Evolutionary conservation across 148 eudicot genomes (phyloP), one percentile per base, ranked within the genome.

Genomic region (Tetragonia tetragonoides): DNA sequence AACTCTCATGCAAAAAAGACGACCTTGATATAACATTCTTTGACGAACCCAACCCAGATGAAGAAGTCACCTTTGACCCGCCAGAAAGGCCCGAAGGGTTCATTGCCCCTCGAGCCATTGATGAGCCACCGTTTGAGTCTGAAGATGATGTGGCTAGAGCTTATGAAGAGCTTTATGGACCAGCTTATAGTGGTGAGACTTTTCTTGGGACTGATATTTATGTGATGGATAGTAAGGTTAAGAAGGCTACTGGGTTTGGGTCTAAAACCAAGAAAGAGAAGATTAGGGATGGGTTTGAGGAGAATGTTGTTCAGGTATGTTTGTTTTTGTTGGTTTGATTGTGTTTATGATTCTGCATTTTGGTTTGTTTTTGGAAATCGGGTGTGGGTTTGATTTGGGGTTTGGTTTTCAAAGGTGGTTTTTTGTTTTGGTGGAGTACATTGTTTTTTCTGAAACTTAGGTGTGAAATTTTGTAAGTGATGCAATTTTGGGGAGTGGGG

Each of bases 101-200:
- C 74, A 65, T 82, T 37, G 68, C 87, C 0, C 92, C 93, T 0
- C 88, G 90, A 1, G 70, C 89, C 17, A 82, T 94, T 61, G 98
- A 94, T 46, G 98, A 94, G 14, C 89, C 87, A 4, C 95, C 97
- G 0, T 63, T 80, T 7, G 96, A 92, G 75, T 24, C 87, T 0
- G 97, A 95, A 34, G 96, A 91, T 1, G 91, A 89, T 1, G 82
- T 91, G 3, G 93, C 92, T 1, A 23, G 64, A n/a, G 97, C 96
- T 2, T 95, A 87, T 46, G 99, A 95, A 78, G 96, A 92, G 81
- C 82, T 95, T 8, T 95, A 95, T 79, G 99, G 96, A 0, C 89
- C 96, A 0, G 99, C 88, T 1, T 95, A 88, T 39, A 95, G 99
- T 59, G 97, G 97, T 0, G 91, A 87, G 70, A 79, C 76, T 41